phyloP scores from a whole-genome alignment of 176 grass and related monocot genomes.

The Rhipidocladum racemiflorum region DNA sequence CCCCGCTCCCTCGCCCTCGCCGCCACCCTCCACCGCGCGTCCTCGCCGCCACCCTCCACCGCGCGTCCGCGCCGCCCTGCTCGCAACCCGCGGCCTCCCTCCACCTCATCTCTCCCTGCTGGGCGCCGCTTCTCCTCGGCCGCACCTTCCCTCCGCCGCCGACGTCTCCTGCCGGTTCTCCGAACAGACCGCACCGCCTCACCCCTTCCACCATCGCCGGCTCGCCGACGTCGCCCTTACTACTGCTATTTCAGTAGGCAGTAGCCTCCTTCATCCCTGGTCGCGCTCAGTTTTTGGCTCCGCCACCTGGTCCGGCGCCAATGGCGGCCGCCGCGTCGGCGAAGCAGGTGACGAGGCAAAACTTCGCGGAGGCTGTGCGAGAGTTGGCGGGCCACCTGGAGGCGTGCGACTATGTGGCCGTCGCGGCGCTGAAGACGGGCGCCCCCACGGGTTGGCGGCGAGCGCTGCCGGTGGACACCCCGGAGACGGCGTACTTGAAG shows the following conservation, averaged over 20 bases:
- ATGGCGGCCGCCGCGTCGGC: constrained; percentile 37
- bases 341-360: constrained; percentile 73
- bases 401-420: constrained; percentile 62
- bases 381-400: constrained; percentile 49
- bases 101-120: neutral
- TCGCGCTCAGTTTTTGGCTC: neutral
- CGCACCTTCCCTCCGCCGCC: neutral
- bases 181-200: neutral
- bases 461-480: constrained; percentile 62
- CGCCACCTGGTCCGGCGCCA: neutral
- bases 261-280: neutral
- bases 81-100: neutral
- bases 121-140: neutral
- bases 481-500: constrained; percentile 79
- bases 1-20: neutral
- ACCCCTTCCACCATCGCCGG: neutral
- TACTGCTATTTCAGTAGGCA: neutral
- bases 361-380: constrained; percentile 58
- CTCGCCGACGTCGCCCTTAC: neutral
- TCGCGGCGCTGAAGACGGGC: constrained; percentile 46
- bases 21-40: neutral
- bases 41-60: neutral
- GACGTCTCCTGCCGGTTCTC: neutral
- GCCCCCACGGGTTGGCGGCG: constrained; percentile 52
- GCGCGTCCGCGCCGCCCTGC: neutral